Evolutionary conservation across 305 asterid genomes (phyloP).

Genomic region (Fraxinus albicans): DNA sequence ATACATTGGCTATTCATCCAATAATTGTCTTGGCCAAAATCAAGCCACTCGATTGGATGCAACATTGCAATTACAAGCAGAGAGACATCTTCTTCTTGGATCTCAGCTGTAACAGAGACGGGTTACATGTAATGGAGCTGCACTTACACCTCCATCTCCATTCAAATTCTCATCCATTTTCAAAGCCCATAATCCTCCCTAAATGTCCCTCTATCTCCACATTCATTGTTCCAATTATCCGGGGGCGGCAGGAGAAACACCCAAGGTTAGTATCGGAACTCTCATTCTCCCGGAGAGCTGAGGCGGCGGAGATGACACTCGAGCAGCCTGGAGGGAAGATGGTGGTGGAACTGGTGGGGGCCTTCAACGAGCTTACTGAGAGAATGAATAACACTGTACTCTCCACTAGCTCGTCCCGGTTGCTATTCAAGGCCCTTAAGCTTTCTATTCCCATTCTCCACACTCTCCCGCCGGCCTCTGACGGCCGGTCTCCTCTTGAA

Average conservation of each 20-base stretch:
- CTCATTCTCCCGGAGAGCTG: constrained; percentile 8
- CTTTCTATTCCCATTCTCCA: constrained; percentile 77
- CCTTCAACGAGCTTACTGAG: constrained; percentile 80
- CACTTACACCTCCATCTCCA: constrained; percentile 13
- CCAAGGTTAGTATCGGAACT: neutral
- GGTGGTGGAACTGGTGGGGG: constrained; percentile 89
- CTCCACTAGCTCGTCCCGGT: constrained; percentile 60
- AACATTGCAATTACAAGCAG: neutral
- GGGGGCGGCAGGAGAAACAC: neutral
- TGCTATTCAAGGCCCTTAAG: constrained; percentile 77
- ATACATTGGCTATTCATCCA: too few species aligned
- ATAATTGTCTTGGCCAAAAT: neutral
- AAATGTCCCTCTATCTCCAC: constrained; percentile 18
- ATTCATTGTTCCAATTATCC: neutral
- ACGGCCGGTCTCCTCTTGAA: constrained; percentile 75
- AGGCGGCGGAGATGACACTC: constrained; percentile 25
- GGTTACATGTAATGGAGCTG: constrained; percentile 24
- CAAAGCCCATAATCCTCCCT: constrained; percentile 15
- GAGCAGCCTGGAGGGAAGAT: constrained; percentile 89
- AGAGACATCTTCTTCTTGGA: neutral
- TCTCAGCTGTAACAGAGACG: neutral
- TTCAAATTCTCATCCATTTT: neutral
- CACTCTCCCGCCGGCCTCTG: constrained; percentile 59
- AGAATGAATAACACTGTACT: constrained; percentile 48
- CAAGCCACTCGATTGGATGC: neutral